Evolutionary conservation across 2,329 filamentous ascomycete species (phyloP), one percentile per base, ranked within the genome.

Genomic region (Ascochyta rabiei): DNA sequence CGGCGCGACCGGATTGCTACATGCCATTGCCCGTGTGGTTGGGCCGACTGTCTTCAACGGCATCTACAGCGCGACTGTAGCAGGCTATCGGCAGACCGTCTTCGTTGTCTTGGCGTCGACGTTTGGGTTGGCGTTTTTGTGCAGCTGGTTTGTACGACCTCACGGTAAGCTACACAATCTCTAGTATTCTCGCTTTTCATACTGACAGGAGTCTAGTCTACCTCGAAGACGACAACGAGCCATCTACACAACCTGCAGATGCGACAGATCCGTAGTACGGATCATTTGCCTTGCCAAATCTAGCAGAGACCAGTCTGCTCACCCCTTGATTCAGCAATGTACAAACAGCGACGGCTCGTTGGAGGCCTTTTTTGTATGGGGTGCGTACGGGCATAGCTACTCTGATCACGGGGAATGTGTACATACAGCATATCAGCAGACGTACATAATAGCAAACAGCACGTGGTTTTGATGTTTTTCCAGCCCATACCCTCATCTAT

Each of bases 31-130:
- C 3, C 82, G 92, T 57, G 86, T 98, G 2, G 72, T 96, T 12
- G 87, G 89, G 0, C 95, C 95, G 0, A 83, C 91, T 0, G 70
- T 93, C 1, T 96, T 97, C 76, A 96, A 95, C 68, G 84, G 90
- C 5, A 85, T 98, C 9, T 99, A 96, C 72, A 89, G 89, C 13
- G 79, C 83, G 2, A 98, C 95, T 0, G 90, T 97, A 1, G 86
- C 83, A 18, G 86, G 77, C 1, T 93, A 89, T 62, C 86, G 91
- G 0, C 91, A 95, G 74, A 86, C 91, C 0, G 88, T 96, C 0
- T 97, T 97, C 72, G 84, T 96, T 8, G 84, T 89, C 44, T 75
- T 98, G 39, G 79, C 84, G 0, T 76, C 77, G 7, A 79, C 90
- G 0, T 96, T 96, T 71, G 83, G 77, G 1, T 21, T 87, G 8